Evolutionary conservation across 106 monocot species (phyloP).

Genomic region (Dactylorhiza incarnata): DNA sequence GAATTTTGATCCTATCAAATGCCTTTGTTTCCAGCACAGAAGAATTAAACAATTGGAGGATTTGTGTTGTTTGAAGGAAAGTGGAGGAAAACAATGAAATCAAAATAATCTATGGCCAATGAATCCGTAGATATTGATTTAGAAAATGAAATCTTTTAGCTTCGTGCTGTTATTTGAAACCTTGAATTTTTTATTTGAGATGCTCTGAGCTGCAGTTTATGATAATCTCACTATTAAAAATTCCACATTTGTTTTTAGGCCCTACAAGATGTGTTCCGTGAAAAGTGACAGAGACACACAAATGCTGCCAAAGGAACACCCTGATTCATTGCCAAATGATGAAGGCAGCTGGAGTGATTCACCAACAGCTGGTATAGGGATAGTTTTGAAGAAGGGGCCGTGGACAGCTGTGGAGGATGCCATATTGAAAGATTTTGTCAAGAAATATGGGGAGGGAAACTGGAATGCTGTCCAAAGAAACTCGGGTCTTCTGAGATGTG

Average conservation of each 20-base stretch:
- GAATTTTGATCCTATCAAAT: not conserved
- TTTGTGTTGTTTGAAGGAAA: not conserved
- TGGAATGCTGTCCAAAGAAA: conserved; percentile 56
- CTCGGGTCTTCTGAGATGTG: conserved; percentile 35
- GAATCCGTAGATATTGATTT: too few relatives aligned
- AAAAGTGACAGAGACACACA: conserved; percentile 1
- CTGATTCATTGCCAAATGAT: conserved; percentile 12
- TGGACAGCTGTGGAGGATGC: conserved; percentile 59
- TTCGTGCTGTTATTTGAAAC: not conserved
- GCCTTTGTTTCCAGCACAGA: not conserved
- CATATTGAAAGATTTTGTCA: conserved; percentile 39
- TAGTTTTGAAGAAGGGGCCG: conserved; percentile 46
- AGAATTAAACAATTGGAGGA: not conserved
- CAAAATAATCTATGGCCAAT: too few relatives aligned
- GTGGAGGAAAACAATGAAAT: too few relatives aligned
- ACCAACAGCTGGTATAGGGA: conserved; percentile 1
- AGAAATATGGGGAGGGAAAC: conserved; percentile 50
- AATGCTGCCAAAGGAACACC: conserved; percentile 11
- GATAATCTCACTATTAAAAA: not conserved
- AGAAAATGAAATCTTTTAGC: not conserved
- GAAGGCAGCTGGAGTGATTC: conserved; percentile 22
- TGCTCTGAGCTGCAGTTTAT: not conserved
- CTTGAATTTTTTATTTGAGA: not conserved
- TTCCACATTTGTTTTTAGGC: not conserved
- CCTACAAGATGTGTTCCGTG: not conserved